Percentiles rank a stretch among this genome's conserved stretches.
Conservation (phyloP, 345 rosid species). For the Physaria fendleri region DNA sequence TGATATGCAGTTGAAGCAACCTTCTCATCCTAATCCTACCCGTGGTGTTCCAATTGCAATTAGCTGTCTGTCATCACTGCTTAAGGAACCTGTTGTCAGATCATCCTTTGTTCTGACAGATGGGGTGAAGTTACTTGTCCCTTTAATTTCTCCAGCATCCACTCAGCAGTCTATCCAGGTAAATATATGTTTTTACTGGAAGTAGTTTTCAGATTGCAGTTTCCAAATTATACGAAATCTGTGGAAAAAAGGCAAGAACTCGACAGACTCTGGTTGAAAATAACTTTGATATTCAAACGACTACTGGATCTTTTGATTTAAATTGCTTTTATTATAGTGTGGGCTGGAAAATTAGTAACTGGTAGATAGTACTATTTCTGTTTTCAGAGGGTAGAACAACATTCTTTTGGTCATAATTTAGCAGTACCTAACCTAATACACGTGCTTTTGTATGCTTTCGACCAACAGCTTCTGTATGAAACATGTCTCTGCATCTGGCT, state of each 20-base stretch:
- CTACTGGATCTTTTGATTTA: slow-evolving; percentile 1
- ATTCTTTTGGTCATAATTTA: not conserved
- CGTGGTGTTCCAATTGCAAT: slow-evolving; percentile 69
- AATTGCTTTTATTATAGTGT: not conserved
- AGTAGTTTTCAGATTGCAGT: not conserved
- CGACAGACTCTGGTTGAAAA: not conserved
- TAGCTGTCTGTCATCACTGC: slow-evolving; percentile 67
- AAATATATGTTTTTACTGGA: slow-evolving; percentile 3
- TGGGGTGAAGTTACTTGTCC: slow-evolving; percentile 86
- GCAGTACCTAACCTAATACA: slow-evolving; percentile 12
- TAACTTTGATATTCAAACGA: not conserved
- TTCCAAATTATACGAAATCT: not conserved
- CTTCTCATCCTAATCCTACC: slow-evolving; percentile 87
- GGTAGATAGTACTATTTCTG: not conserved
- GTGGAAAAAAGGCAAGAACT: not conserved
- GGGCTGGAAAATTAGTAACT: slow-evolving; percentile 1
- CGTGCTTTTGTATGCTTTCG: slow-evolving; percentile 3
- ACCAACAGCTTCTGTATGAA: slow-evolving; percentile 83
- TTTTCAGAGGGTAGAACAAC: not conserved
- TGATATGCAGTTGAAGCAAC: slow-evolving; percentile 67
- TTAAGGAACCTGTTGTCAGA: slow-evolving; percentile 84
- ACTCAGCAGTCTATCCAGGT: slow-evolving; percentile 98
- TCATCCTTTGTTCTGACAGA: slow-evolving; percentile 85
- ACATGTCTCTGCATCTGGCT: slow-evolving; percentile 96
- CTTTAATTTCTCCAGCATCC: slow-evolving; percentile 86